phyloP scores from a whole-genome alignment of 768 basidiomycete genomes.

The Tephrocybe sp. region DNA sequence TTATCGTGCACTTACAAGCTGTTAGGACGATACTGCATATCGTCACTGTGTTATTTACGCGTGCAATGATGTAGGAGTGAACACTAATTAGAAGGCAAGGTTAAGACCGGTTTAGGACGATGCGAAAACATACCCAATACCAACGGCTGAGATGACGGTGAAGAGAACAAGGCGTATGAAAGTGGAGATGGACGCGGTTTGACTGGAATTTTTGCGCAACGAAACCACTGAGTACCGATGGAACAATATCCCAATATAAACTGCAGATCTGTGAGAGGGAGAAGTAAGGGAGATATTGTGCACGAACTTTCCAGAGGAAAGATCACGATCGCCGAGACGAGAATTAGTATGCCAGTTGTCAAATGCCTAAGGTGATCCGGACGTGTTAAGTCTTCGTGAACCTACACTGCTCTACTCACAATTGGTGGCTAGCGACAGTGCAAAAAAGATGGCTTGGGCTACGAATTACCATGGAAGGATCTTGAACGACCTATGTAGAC shows the following conservation, averaged over 20 bases:
- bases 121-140: constrained; percentile 3
- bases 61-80: constrained; percentile 1
- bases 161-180: constrained; percentile 6
- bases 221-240: neutral
- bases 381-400: neutral
- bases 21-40: constrained; percentile 4
- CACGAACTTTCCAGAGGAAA: neutral
- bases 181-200: neutral
- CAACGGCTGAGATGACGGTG: constrained; percentile 2
- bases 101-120: neutral
- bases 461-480: neutral
- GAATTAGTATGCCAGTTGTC: neutral
- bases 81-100: neutral
- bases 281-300: too few relatives aligned
- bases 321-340: neutral
- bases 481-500: neutral
- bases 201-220: neutral
- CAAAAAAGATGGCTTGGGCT: neutral
- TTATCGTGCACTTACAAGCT: too few relatives aligned
- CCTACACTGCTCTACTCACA: neutral
- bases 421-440: neutral
- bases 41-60: constrained; percentile 5
- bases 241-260: neutral
- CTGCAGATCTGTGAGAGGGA: too few relatives aligned
- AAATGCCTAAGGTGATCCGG: neutral